Conservation (phyloP, 257 asterid species). For the Ilex aquifolium region DNA sequence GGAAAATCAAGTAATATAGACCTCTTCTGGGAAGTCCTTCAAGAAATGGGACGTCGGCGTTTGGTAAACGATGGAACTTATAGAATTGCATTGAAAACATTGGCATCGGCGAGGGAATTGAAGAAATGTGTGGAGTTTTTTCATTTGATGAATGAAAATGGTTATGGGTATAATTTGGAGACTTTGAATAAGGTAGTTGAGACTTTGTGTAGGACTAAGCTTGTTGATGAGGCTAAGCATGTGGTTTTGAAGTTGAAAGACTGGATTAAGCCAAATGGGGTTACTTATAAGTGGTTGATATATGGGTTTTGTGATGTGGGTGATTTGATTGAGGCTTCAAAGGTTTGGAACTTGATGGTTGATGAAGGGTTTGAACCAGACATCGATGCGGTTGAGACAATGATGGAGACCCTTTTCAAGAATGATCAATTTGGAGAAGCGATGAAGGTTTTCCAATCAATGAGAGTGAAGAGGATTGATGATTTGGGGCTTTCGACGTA, state of each 20-base stretch:
- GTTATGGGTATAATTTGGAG: constrained; percentile 51
- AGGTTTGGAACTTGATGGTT: constrained; percentile 80
- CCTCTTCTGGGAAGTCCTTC: constrained; percentile 68
- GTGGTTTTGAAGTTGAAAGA: constrained; percentile 59
- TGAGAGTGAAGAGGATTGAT: constrained; percentile 42
- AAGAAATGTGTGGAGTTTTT: constrained; percentile 71
- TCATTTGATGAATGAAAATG: constrained; percentile 70
- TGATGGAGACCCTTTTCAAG: constrained; percentile 73
- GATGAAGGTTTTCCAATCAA: constrained; percentile 62
- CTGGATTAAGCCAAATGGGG: constrained; percentile 40
- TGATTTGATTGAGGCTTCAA: constrained; percentile 73
- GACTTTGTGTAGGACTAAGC: constrained; percentile 53
- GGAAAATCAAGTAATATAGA: constrained; percentile 80
- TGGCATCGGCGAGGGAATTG: constrained; percentile 78
- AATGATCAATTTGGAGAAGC: constrained; percentile 44
- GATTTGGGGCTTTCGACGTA: constrained; percentile 49
- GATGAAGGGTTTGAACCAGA: constrained; percentile 61
- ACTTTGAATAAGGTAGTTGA: constrained; percentile 53
- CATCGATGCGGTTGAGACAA: constrained; percentile 31
- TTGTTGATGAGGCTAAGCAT: constrained; percentile 68
- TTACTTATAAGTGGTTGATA: constrained; percentile 40
- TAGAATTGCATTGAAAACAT: constrained; percentile 36
- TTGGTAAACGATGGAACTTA: constrained; percentile 62
- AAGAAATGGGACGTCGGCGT: constrained; percentile 50
- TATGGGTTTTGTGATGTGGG: constrained; percentile 85